phyloP scores from a whole-genome alignment of 495 filamentous ascomycete species.

The Staphylotrichum longicolle region DNA sequence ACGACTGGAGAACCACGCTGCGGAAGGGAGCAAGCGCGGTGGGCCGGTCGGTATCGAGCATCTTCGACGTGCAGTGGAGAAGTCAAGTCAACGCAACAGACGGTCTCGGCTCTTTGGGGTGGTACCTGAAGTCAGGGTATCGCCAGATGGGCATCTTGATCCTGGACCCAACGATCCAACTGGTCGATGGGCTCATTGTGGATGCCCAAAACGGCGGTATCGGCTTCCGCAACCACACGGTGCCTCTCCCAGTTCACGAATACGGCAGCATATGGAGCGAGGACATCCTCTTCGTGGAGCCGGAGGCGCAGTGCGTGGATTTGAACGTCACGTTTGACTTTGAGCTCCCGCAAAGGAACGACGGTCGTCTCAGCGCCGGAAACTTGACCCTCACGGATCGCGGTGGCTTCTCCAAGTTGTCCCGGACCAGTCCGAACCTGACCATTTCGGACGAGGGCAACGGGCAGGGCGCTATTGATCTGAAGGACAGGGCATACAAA shows the following conservation, averaged over 20 bases:
- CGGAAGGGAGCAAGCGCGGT: constrained; percentile 31
- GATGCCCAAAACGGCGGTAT: constrained; percentile 43
- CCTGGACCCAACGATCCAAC: constrained; percentile 32
- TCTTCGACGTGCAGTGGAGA: constrained; percentile 45
- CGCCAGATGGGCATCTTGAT: constrained; percentile 15
- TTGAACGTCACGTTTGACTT: constrained; percentile 46
- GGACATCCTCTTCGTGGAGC: constrained; percentile 48
- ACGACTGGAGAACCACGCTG: constrained; percentile 24
- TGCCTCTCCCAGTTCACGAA: constrained; percentile 24
- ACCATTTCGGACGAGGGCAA: constrained; percentile 14
- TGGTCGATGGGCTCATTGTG: constrained; percentile 45
- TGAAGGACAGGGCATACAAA: constrained; percentile 40
- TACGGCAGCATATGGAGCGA: constrained; percentile 43
- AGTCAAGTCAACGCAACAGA: constrained; percentile 23
- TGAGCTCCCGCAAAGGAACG: constrained; percentile 12
- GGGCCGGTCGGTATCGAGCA: constrained; percentile 36
- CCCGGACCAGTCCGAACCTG: constrained; percentile 23
- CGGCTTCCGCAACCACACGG: constrained; percentile 49
- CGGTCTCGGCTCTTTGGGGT: constrained; percentile 8
- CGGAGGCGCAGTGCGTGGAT: constrained; percentile 44
- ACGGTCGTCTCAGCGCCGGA: background rate
- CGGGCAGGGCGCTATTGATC: constrained; percentile 31
- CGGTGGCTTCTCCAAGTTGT: constrained; percentile 45
- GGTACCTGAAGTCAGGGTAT: constrained; percentile 18
- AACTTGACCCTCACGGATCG: constrained; percentile 38